Evolutionary conservation across 805 yeast species (phyloP).

Genomic region (Cyberlindnera japonica): DNA sequence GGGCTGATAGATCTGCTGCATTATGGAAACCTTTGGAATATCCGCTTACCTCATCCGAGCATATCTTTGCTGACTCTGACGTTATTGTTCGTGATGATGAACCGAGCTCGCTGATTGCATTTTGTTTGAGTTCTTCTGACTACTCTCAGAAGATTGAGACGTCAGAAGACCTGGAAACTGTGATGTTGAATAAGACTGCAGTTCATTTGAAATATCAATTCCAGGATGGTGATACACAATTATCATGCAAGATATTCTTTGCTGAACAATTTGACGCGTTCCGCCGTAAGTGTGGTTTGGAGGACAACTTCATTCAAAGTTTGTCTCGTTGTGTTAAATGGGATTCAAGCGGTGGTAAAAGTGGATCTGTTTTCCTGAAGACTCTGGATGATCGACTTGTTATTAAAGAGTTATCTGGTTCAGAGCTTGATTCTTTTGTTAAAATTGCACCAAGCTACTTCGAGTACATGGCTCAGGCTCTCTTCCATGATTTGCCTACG

Average conservation of each 20-base stretch:
- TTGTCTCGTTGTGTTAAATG: constrained; percentile 90
- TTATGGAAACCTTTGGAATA: constrained; percentile 90
- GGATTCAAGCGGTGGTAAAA: constrained; percentile 96
- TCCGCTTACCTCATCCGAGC: constrained; percentile 77
- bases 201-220: constrained; percentile 91
- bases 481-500: constrained; percentile 92
- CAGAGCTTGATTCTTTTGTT: constrained; percentile 90
- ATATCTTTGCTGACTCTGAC: constrained; percentile 88
- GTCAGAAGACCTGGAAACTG: constrained; percentile 46
- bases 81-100: constrained; percentile 95
- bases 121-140: constrained; percentile 83
- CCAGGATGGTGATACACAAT: constrained; percentile 74
- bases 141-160: constrained; percentile 59
- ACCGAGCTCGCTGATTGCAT: constrained; percentile 91
- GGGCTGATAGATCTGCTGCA: constrained; percentile 97
- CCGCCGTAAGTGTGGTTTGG: constrained; percentile 75
- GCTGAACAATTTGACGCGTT: constrained; percentile 97
- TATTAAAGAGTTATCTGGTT: constrained; percentile 80
- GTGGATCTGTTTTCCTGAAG: constrained; percentile 91
- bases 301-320: constrained; percentile 77
- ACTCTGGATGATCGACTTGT: constrained; percentile 88
- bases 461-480: constrained; percentile 91
- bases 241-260: constrained; percentile 91
- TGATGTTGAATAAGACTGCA: constrained; percentile 78
- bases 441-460: constrained; percentile 96